These are phyloP conservation scores for Colletotrichum neosansevieriae DNA, from an alignment of 2,329 filamentous ascomycete species.

Conservation along the genomic window DNA sequence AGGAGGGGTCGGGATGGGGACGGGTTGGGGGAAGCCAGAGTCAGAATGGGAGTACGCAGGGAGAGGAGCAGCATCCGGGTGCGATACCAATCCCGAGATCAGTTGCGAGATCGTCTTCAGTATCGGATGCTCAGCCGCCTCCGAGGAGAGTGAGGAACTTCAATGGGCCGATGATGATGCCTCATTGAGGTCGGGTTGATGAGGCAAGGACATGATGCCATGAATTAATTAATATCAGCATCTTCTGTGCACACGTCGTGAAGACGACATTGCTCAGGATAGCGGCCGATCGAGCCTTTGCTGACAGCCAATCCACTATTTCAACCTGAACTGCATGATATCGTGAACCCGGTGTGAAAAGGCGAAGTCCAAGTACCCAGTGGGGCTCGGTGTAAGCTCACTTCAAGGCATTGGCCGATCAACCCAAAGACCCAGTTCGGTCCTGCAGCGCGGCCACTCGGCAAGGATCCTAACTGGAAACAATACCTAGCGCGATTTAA, in stretches of 20 bases:
- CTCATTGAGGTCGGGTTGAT: neutral
- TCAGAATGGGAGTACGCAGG: neutral
- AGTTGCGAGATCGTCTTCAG: neutral
- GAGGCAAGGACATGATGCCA: neutral
- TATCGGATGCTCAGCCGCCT: neutral
- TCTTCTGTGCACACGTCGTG: neutral
- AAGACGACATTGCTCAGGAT: neutral
- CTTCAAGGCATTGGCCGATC: conserved; percentile 31
- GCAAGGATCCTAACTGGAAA: conserved; percentile 14
- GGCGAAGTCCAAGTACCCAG: neutral
- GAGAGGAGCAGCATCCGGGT: neutral
- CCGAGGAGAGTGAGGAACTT: conserved; percentile 12
- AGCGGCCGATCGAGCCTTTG: neutral
- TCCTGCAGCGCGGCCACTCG: conserved; percentile 13
- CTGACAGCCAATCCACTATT: neutral
- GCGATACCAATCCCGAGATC: neutral
- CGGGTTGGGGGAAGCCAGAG: neutral
- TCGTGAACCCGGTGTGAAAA: neutral
- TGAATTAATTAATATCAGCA: neutral
- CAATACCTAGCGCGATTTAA: conserved; percentile 23
- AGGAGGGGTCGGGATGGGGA: conserved; percentile 6
- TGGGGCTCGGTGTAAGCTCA: neutral
- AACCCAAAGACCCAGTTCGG: neutral
- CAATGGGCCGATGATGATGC: conserved; percentile 33
- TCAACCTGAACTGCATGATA: neutral